Evolutionary conservation across 306 rosid genomes (phyloP), one percentile per base, ranked within the genome.

Genomic region (Quercus aquifolioides): DNA sequence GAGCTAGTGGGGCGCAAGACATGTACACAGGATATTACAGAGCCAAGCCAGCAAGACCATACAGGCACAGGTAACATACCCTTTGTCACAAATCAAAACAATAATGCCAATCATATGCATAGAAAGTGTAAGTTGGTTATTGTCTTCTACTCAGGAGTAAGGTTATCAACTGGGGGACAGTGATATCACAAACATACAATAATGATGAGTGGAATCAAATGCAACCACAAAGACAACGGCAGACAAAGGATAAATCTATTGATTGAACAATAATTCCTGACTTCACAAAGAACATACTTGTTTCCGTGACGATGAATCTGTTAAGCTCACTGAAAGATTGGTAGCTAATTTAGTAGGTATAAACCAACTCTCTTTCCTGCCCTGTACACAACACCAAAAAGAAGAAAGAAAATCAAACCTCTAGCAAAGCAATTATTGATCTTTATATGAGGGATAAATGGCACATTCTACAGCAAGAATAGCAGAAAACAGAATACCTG

Each of bases 331-430:
- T 75, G 98, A 95, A 78, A 95, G 99, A 86, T 95, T 93, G 78
- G 98, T 90, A 41, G 97, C 98, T 88, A 95, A 87, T 88, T 90
- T 93, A 8, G 99, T 91, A 73, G 99, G 99, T 80, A 95, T 85
- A 82, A 95, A 93, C 98, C 99, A 95, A 78, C 98, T 89, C 49
- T 93, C 99, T 74, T 93, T 95, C 85, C 94, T 88, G 41, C 99
- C 99, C 98, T 95, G 83, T 57, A 85, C 75, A 79, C 65, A 19
- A 57, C 72, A 85, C 28, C 76, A 77, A 73, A 75, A 64, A 74
- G 33, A 56, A 23, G 23, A 12, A 60, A 20, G 26, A 79, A 20
- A 35, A 25, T 11, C 55, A 60, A 70, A 81, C 41, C 59, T 74
- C 7, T 19, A 17, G 41, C 35, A 76, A 86, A 75, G 84, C 31